phyloP scores from a whole-genome alignment of 192 early-diverging fungal genomes.

The Entomortierella lignicola region DNA sequence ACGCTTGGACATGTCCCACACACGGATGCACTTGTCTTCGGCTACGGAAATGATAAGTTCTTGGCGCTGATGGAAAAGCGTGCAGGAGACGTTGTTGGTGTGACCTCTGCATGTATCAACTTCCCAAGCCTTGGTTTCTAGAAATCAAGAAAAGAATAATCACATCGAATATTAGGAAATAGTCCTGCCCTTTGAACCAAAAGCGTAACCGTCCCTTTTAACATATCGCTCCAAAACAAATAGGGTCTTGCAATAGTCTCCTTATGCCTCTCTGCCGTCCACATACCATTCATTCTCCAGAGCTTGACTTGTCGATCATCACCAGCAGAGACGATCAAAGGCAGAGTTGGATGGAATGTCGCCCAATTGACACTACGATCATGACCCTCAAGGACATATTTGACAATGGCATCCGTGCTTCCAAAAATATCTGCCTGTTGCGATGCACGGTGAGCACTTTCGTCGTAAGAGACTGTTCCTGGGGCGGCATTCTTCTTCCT shows the following conservation, averaged over 20 bases:
- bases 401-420: constrained; percentile 94
- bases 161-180: not conserved
- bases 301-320: constrained; percentile 99
- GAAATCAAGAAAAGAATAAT: not conserved
- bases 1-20: constrained; percentile 98
- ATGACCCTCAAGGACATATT: constrained; percentile 98
- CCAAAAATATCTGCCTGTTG: constrained; percentile 97
- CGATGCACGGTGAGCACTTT: constrained; percentile 58
- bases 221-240: no score
- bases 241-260: no score
- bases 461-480: constrained; percentile 63
- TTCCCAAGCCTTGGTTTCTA: constrained; percentile 98
- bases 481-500: constrained; percentile 85
- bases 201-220: no score
- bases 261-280: not conserved
- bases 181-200: not conserved
- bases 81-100: constrained; percentile 96
- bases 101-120: constrained; percentile 99
- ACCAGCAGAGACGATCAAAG: constrained; percentile 95
- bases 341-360: constrained; percentile 95
- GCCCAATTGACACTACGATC: constrained; percentile 98
- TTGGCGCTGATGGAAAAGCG: constrained; percentile 96
- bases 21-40: constrained; percentile 97
- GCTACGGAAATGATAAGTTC: constrained; percentile 94
- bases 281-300: constrained; percentile 97